Evolutionary conservation across 129 eudicot species (phyloP).

Genomic region (Cynara cardunculus): DNA sequence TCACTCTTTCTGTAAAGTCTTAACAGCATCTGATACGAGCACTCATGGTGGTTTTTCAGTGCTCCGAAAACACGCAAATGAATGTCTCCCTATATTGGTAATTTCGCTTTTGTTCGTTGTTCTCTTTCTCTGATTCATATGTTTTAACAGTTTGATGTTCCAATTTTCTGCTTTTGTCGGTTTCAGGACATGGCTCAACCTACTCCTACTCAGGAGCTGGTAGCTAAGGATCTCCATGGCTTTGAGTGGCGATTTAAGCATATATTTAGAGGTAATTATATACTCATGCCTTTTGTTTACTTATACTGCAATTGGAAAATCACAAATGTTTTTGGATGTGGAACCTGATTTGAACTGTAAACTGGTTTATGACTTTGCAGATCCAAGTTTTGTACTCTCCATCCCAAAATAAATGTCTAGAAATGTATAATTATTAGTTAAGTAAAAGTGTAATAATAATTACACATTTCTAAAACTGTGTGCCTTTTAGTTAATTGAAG

Average conservation of each 20-base stretch:
- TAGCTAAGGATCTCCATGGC: constrained; percentile 90
- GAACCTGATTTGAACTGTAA: neutral
- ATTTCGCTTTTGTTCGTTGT: neutral
- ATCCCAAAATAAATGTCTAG: neutral
- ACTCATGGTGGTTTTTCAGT: constrained; percentile 97
- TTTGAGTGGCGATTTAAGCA: constrained; percentile 86
- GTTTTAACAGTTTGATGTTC: neutral
- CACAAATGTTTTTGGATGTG: neutral
- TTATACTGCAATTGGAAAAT: neutral
- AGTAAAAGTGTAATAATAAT: neutral
- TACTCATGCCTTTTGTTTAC: neutral
- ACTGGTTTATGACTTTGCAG: neutral
- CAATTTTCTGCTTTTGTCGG: neutral
- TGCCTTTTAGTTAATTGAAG: neutral
- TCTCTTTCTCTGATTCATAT: neutral
- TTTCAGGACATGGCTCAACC: constrained; percentile 77
- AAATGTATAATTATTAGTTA: neutral
- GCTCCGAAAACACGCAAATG: constrained; percentile 79
- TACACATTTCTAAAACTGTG: neutral
- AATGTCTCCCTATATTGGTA: constrained; percentile 91
- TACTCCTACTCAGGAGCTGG: constrained; percentile 85
- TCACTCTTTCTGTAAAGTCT: constrained; percentile 82
- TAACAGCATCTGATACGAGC: constrained; percentile 96
- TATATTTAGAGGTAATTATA: constrained; percentile 69
- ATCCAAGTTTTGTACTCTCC: neutral